These are phyloP conservation scores for Primulina huaijiensis DNA, from an alignment of 257 asterid genomes.

Conservation along the genomic window DNA sequence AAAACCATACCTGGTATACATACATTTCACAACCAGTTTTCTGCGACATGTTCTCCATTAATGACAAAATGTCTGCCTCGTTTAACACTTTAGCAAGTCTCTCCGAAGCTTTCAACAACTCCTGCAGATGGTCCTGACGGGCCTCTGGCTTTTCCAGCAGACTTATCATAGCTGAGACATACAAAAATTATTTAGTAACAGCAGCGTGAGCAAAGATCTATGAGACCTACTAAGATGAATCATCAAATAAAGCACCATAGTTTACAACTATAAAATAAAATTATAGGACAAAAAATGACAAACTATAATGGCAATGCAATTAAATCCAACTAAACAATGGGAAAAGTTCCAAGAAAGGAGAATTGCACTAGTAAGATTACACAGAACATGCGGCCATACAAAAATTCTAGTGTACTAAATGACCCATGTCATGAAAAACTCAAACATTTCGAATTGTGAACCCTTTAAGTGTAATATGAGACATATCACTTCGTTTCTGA, in stretches of 20 bases:
- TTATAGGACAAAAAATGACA: background rate
- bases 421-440: no score
- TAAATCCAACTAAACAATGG: slow-evolving; percentile 7
- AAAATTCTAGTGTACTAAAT: no score
- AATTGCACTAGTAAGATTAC: background rate
- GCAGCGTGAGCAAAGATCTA: slow-evolving; percentile 6
- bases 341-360: background rate
- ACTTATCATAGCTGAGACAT: slow-evolving; percentile 60
- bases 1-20: slow-evolving; percentile 30
- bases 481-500: no score
- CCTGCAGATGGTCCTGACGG: slow-evolving; percentile 44
- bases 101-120: slow-evolving; percentile 65
- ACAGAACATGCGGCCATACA: no score
- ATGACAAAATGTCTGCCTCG: slow-evolving; percentile 68
- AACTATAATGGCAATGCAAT: background rate
- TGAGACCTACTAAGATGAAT: slow-evolving; percentile 11
- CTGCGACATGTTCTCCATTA: slow-evolving; percentile 45
- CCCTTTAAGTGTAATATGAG: no score
- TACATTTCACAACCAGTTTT: slow-evolving; percentile 64
- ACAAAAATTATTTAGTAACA: slow-evolving; percentile 20
- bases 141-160: slow-evolving; percentile 51
- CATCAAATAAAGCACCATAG: slow-evolving; percentile 3
- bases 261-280: background rate
- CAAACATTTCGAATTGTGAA: no score
- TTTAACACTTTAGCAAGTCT: slow-evolving; percentile 59